Conservation (phyloP, 2,329 filamentous ascomycete genomes). For the Diaporthe batatas region DNA sequence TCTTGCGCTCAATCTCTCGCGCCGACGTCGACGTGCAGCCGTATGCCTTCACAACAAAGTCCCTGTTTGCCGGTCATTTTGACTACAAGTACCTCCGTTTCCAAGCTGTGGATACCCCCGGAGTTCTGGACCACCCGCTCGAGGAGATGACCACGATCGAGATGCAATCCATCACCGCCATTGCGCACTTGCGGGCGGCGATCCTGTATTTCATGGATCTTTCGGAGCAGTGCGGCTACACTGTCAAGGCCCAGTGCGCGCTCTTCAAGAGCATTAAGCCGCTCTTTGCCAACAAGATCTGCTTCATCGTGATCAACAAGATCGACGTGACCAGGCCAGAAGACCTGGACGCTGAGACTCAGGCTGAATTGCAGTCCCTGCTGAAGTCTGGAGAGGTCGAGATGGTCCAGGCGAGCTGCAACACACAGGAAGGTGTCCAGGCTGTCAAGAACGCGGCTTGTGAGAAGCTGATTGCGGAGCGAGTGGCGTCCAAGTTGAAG, state of each 20-base stretch:
- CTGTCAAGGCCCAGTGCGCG: constrained; percentile 90
- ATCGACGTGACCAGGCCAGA: constrained; percentile 92
- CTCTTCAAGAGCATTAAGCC: constrained; percentile 98
- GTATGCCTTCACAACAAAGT: constrained; percentile 99
- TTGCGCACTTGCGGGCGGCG: constrained; percentile 94
- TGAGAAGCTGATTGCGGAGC: constrained; percentile 90
- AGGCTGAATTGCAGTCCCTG: constrained; percentile 82
- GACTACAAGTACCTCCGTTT: constrained; percentile 94
- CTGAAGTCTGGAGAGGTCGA: constrained; percentile 92
- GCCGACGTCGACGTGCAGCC: constrained; percentile 98
- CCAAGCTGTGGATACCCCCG: constrained; percentile 89
- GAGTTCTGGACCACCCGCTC: constrained; percentile 95
- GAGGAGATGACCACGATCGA: constrained; percentile 99
- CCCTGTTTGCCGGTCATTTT: constrained; percentile 96
- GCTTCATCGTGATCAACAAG: constrained; percentile 98
- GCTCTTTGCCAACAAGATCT: constrained; percentile 95
- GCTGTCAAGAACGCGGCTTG: constrained; percentile 95
- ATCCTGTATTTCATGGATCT: constrained; percentile 99
- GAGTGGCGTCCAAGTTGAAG: constrained; percentile 96
- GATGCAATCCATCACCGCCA: constrained; percentile 98
- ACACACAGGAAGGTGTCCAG: constrained; percentile 93
- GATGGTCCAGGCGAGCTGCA: constrained; percentile 92
- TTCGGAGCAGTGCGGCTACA: constrained; percentile 96
- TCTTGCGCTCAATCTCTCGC: constrained; percentile 90
- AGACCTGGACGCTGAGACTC: constrained; percentile 83